These are phyloP conservation scores for Didymella pinodella DNA, from an alignment of 2,329 filamentous ascomycete species.

Conservation along the genomic window DNA sequence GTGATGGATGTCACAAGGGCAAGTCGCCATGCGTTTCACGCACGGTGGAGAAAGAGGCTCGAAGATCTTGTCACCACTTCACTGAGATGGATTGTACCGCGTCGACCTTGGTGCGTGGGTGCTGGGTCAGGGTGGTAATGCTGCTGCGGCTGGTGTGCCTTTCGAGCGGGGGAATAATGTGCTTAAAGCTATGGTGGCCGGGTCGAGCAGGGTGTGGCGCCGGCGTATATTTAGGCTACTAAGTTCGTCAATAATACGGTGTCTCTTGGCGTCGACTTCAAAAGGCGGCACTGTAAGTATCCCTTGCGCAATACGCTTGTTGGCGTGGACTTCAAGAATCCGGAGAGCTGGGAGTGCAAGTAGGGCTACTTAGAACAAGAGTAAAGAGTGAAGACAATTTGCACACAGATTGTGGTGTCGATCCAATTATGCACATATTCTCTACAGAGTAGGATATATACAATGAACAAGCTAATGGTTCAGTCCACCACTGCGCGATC, in stretches of 20 bases:
- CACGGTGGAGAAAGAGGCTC: no score
- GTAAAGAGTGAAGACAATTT: background rate
- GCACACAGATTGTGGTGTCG: background rate
- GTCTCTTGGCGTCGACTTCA: conserved; percentile 53
- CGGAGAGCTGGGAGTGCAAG: conserved; percentile 9
- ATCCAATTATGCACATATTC: background rate
- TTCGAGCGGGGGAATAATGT: conserved; percentile 31
- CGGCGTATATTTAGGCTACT: conserved; percentile 45
- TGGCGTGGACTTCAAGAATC: background rate
- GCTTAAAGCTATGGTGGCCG: conserved; percentile 55
- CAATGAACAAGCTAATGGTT: background rate
- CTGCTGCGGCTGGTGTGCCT: conserved; percentile 27
- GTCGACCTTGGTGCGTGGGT: conserved; percentile 50
- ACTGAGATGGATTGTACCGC: no score
- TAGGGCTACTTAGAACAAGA: background rate
- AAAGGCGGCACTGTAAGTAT: conserved; percentile 57
- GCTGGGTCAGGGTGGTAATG: conserved; percentile 37
- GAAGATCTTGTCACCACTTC: no score
- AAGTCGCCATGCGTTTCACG: no score
- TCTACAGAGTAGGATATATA: background rate
- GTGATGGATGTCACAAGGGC: no score
- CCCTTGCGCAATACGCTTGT: conserved; percentile 14
- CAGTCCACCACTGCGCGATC: background rate
- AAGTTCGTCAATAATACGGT: conserved; percentile 51
- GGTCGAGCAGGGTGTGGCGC: conserved; percentile 53